These are phyloP conservation scores for Macrolepiota fuliginosa DNA, from an alignment of 768 basidiomycete species.

Conservation along the genomic window DNA sequence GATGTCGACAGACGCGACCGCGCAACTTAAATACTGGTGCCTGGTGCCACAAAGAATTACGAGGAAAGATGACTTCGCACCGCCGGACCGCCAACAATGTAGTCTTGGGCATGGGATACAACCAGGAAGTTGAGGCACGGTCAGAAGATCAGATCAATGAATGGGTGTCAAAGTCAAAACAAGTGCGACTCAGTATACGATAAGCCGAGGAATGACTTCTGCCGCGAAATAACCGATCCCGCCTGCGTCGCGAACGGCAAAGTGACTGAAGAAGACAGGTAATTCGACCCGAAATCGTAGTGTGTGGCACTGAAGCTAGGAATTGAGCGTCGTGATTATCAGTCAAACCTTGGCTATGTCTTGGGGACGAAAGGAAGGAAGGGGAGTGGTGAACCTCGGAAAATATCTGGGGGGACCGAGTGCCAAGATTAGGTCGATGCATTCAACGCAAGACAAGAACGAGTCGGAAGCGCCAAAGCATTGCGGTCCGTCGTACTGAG, in stretches of 20 bases:
- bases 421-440: not conserved
- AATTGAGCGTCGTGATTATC: not conserved
- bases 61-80: not conserved
- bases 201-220: not conserved
- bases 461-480: not conserved
- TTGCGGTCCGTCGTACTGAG: not conserved
- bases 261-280: no score
- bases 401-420: constrained; percentile 10
- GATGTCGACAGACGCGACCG: not conserved
- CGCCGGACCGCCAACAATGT: not conserved
- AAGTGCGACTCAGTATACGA: not conserved
- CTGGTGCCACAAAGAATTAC: not conserved
- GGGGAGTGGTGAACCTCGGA: constrained; percentile 6
- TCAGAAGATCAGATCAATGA: not conserved
- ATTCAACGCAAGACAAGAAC: not conserved
- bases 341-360: not conserved
- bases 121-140: not conserved
- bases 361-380: not conserved
- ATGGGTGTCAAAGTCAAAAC: not conserved
- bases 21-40: not conserved
- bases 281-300: not conserved
- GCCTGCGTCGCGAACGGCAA: not conserved
- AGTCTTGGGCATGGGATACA: not conserved
- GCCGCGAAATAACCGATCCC: constrained; percentile 3
- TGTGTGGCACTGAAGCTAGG: not conserved